Base-by-base conservation (phyloP, 768 basidiomycete species). In the Wakefieldia striispora region DNA sequence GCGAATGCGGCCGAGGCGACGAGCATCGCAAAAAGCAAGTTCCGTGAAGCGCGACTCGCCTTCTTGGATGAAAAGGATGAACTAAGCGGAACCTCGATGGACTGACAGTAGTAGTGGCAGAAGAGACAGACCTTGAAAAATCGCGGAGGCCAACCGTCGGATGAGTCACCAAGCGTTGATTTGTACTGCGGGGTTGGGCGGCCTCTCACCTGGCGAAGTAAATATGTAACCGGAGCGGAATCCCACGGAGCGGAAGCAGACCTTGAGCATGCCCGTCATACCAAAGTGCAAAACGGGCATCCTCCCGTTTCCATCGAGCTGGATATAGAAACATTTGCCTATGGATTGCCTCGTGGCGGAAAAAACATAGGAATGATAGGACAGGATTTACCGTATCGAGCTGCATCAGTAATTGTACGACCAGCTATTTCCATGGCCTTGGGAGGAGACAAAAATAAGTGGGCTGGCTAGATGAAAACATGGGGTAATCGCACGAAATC, bases 191-290 rank as follows among this genome's bases (percentile, higher is more conserved):
- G 67, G 9, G 78, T 69, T 10, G 69, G 55, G 53, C 73, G 65
- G 10, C 81, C 83, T 60, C 75, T 80, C 14, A 79, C 74, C 78
- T 62, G 31, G 40, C 11, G 39, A 35, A 31, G 40, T 17, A 39
- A 45, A 26, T 20, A 38, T 35, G 40, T 27, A 21, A 43, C 38
- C 6, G 7, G 13, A 1, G 16, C 24, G 16, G 17, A 26, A 17
- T 21, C 20, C 19, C 51, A 43, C 34, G 24, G 27, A 14, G 24
- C 9, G 20, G 0, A 9, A 17, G 37, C 63, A 29, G 44, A 81
- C 84, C 70, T 85, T 83, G 29, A 91, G 71, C 80, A 82, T 86
- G n/a, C 88, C 88, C 1, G 88, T 90, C 89, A 91, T 91, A 2
- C 88, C 89, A 56, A 91, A 88, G 61, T 91, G 88, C 41, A 90